Conservation (phyloP, 805 yeast genomes). For the Clavispora asparagi region DNA sequence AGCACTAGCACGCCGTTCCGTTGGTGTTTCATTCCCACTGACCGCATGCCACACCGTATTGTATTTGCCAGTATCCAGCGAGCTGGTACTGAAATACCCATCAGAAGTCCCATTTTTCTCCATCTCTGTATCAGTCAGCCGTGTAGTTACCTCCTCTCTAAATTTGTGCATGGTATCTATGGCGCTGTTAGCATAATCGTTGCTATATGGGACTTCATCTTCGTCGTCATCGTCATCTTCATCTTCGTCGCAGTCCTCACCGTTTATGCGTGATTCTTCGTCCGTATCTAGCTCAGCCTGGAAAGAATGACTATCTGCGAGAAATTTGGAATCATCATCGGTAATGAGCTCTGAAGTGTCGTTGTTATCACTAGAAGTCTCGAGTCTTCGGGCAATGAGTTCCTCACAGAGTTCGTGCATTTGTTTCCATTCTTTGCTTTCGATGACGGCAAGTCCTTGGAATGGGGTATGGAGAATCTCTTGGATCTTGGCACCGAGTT, state of each 20-base stretch:
- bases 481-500: not conserved
- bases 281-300: not conserved
- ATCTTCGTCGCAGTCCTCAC: slow-evolving; percentile 10
- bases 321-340: not conserved
- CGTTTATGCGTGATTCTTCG: not conserved
- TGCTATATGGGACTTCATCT: too few species aligned
- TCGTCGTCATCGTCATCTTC: slow-evolving; percentile 9
- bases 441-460: not conserved
- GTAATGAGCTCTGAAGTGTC: not conserved
- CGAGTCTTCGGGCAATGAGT: not conserved
- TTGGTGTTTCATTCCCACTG: not conserved
- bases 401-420: not conserved
- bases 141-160: not conserved
- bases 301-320: not conserved
- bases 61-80: slow-evolving; percentile 5
- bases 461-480: not conserved
- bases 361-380: not conserved
- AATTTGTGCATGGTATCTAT: too few species aligned
- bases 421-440: not conserved
- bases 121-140: slow-evolving; percentile 3
- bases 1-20: not conserved
- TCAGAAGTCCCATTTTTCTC: too few species aligned
- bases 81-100: too few species aligned
- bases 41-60: slow-evolving; percentile 1
- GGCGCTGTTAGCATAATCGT: too few species aligned